Evolutionary conservation across 2,329 filamentous ascomycete species (phyloP), one percentile per base, ranked within the genome.

Genomic region (Ophiostoma pallidulum): DNA sequence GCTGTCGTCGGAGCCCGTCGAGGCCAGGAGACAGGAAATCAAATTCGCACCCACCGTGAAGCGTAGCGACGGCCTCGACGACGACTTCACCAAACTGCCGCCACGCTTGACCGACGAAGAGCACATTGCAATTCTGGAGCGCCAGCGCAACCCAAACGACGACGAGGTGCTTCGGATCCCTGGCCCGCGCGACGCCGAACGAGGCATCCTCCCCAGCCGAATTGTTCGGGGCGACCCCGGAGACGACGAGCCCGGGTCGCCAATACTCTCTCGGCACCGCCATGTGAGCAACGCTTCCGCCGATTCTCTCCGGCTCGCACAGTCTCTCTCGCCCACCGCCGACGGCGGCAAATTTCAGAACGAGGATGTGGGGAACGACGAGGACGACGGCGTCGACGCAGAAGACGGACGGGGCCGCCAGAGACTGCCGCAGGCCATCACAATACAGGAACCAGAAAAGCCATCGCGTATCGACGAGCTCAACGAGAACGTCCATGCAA

Each of bases 161-260:
- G 82, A 80, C 45, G 80, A 82, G 29, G 80, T 89, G 0, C 68
- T 97, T 37, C 83, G 88, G 35, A 97, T 98, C 57, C 92, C 92
- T 0, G 90, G 90, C 18, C 92, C 92, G 1, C 75, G 90, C 57
- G 92, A 97, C 60, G 90, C 84, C 41, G 92, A 98, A 57, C 78
- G 80, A 43, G 92, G 91, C 22, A 74, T 87, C 51, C 71, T 81
- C 9, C 90, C 90, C 2, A 69, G 71, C 48, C 68, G 72, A 26
- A 64, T 80, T 2, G 61, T 65, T 4, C 62, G 63, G 14, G 60
- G 60, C 7, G 59, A 60, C 13, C 57, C 55, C 10, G 57, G 60
- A 4, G 51, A 55, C 16, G 64, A 68, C 3, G 63, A 67, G 26
- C 57, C 61, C 3, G 64, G 3, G 4, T 43, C 43, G 9, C 36